Evolutionary conservation across 108 stramenopile genomes (phyloP).

Genomic region (Cyclostephanos tholiformis): DNA sequence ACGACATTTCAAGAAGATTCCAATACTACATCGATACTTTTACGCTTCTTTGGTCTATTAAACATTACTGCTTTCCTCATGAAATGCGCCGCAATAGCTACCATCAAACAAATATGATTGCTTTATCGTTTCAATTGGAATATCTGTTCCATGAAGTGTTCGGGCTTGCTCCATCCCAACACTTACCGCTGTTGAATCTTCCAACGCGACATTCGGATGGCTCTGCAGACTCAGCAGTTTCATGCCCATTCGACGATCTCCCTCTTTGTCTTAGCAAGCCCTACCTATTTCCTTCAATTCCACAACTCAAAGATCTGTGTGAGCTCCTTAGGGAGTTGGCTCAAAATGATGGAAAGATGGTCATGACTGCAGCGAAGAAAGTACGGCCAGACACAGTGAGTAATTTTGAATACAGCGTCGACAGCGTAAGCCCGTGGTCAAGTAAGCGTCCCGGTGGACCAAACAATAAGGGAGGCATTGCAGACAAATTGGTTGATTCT

Average conservation of each 20-base stretch:
- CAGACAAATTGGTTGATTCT: constrained; percentile 62
- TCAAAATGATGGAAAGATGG: constrained; percentile 18
- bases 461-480: constrained; percentile 27
- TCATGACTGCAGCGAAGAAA: constrained; percentile 47
- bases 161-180: constrained; percentile 50
- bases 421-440: constrained; percentile 28
- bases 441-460: constrained; percentile 17
- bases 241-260: constrained; percentile 22
- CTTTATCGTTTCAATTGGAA: constrained; percentile 57
- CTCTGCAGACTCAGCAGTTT: background rate
- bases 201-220: constrained; percentile 13
- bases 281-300: constrained; percentile 46
- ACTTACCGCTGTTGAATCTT: constrained; percentile 28
- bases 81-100: constrained; percentile 11
- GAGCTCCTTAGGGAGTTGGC: constrained; percentile 49
- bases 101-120: constrained; percentile 32
- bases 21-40: constrained; percentile 51
- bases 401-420: constrained; percentile 18
- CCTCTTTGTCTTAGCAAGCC: constrained; percentile 51
- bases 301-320: constrained; percentile 63
- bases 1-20: constrained; percentile 46
- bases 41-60: constrained; percentile 47
- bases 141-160: constrained; percentile 56
- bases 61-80: constrained; percentile 11
- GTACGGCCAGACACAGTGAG: constrained; percentile 61